phyloP scores from a whole-genome alignment of 805 yeast genomes.

The Teunomyces aglyptinius region DNA sequence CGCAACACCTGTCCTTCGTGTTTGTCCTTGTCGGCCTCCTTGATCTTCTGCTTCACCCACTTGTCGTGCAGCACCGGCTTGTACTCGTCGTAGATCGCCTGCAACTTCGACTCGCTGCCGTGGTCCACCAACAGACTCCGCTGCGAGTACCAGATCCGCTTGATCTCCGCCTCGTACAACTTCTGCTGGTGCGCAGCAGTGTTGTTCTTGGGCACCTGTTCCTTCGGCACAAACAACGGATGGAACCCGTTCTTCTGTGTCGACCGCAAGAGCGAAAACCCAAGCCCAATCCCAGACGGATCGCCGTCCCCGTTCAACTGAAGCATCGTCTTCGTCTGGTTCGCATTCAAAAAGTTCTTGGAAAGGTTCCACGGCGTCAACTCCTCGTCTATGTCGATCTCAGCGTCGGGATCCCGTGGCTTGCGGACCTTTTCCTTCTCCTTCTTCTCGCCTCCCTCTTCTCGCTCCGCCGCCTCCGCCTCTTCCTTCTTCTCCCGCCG shows the following conservation, averaged over 20 bases:
- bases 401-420: conserved; percentile 31
- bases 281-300: conserved; percentile 88
- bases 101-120: conserved; percentile 37
- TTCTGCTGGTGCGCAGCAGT: conserved; percentile 68
- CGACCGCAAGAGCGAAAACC: conserved; percentile 81
- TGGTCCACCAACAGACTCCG: conserved; percentile 50
- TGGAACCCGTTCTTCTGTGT: conserved; percentile 93
- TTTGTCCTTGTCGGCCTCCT: conserved; percentile 34
- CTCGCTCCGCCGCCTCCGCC: conserved; percentile 18
- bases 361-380: conserved; percentile 94
- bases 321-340: conserved; percentile 95
- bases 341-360: conserved; percentile 85
- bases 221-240: conserved; percentile 35
- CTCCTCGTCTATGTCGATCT: conserved; percentile 74
- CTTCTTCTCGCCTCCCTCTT: conserved; percentile 16
- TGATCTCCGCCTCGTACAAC: conserved; percentile 86
- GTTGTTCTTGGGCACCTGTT: conserved; percentile 38
- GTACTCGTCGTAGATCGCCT: conserved; percentile 37
- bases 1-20: conserved; percentile 28
- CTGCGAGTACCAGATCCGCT: conserved; percentile 87
- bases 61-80: conserved; percentile 33
- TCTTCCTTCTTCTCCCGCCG: conserved; percentile 29
- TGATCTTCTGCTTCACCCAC: conserved; percentile 31
- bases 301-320: conserved; percentile 95
- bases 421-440: conserved; percentile 25